Base-by-base conservation (phyloP, 108 stramenopile species). In the Conticribra guillardii region DNA sequence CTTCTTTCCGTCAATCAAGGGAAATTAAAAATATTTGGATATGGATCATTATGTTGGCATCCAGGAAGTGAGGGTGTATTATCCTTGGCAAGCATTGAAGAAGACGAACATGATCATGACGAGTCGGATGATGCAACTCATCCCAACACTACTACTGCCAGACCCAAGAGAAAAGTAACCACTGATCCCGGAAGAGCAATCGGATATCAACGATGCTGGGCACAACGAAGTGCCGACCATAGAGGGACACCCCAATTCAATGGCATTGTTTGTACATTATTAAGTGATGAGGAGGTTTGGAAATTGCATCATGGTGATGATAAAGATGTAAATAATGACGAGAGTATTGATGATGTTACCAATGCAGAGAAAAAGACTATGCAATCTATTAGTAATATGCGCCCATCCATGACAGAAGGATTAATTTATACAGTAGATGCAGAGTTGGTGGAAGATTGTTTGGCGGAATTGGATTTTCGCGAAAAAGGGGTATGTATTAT, bases 391-490 rank as follows among this genome's bases (percentile, higher is more conserved):
- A n/a, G n/a, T n/a, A n/a, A n/a, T 4, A 14, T 0, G 31, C 1
- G 47, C 8, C 52, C 56, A 15, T 84, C 79, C 26, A 68, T 85
- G 84, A 90, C 90, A 16, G 89, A 90, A 63, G 94, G 94, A 4
- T 24, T 95, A 47, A 85, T 95, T 29, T 95, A 81, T 57, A 68
- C 60, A 0, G 76, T 95, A 1, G 89, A 89, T 17, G 79, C 74
- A 11, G 84, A 82, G 37, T 75, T 89, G 52, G 89, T 85, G 5
- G 61, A 87, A 17, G 81, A 86, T 63, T 92, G 90, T 62, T 71
- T 95, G 71, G 88, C 83, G 1, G 91, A 95, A 61, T 64, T 95
- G 47, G 94, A 95, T 71, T 95, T 95, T 83, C 85, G 94, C 51
- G 90, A 95, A 79, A 95, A 89, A 64, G 93, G 90, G 47, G 85